Percentiles rank a stretch among this genome's conserved stretches.
These are phyloP conservation scores for Harringtonia aguacate DNA, from an alignment of 2,329 filamentous ascomycete species.

Conservation along the genomic window DNA sequence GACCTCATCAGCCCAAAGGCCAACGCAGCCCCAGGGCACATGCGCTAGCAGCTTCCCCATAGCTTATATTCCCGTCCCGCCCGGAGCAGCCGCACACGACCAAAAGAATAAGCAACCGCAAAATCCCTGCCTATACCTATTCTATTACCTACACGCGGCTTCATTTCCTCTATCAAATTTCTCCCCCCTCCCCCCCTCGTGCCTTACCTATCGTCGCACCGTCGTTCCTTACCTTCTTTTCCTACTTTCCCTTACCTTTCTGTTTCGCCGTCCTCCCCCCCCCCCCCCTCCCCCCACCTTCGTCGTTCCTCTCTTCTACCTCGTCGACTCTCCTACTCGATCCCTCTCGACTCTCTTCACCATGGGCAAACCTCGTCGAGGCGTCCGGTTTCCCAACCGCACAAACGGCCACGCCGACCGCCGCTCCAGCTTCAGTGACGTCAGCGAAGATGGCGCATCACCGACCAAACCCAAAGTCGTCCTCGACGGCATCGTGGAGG, in stretches of 20 bases:
- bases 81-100: slow-evolving; percentile 2
- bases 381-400: slow-evolving; percentile 44
- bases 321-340: neutral
- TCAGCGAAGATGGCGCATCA: slow-evolving; percentile 13
- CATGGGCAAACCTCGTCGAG: slow-evolving; percentile 31
- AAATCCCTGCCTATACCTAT: neutral
- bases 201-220: neutral
- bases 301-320: neutral
- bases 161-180: no score
- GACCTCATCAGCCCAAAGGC: neutral
- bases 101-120: neutral
- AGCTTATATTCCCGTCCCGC: neutral
- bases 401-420: slow-evolving; percentile 42
- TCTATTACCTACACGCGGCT: no score
- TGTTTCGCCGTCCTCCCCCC: neutral
- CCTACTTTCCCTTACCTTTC: neutral
- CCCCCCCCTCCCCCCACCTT: neutral
- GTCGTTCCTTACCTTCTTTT: neutral
- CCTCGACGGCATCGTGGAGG: slow-evolving; percentile 28
- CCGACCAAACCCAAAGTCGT: slow-evolving; percentile 18
- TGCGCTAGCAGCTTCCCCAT: slow-evolving; percentile 1
- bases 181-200: no score
- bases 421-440: slow-evolving; percentile 62
- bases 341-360: slow-evolving; percentile 8
- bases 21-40: neutral